Evolutionary conservation across 306 rosid species (phyloP), one percentile per base, ranked within the genome.

Genomic region (Vicia villosa): DNA sequence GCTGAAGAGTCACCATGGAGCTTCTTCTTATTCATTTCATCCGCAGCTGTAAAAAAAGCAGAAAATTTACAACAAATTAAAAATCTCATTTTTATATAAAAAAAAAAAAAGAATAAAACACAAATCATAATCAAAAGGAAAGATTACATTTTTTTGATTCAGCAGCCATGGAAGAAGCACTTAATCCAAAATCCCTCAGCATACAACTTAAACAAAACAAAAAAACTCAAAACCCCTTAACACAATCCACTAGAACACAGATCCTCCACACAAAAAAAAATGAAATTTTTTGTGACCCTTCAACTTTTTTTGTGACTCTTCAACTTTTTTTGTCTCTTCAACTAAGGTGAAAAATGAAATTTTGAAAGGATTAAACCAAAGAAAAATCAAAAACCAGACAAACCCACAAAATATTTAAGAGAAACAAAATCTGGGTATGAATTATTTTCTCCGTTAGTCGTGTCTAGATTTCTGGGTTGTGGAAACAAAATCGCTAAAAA

Each of bases 21-120:
- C 80, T 81, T 79, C 70, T 72, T 81, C 76, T 40, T 63, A 61
- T 12, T 77, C 80, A 72, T 73, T 69, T 84, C 88, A 66, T 78
- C 88, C 6, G 76, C 56, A 80, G 61, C 87, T 80, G 82, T 60
- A 10, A 74, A 71, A 24, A 24, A 24, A 52, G 30, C 74, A 77
- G 43, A 7, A 59, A 69, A 72, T 15, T 9, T 19, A 49, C 62
- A 70, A 78, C 10, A 40, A 34, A 50, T 42, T 80, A 11, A 76
- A n/a, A 73, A 51, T 13, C 37, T 0, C 5, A 6, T 32, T 41
- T 37, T 42, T 41, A 17, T 16, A n/a, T n/a, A n/a, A n/a, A n/a
- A 0, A 10, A 17, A 15, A 61, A 16, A 14, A 5, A 55, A 5
- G 22, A 12, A 28, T n/a, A 51, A 21, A 22, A 17, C 47, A 10